Base-by-base conservation (phyloP, 2,329 filamentous ascomycete species). In the Aciculosporium take region DNA sequence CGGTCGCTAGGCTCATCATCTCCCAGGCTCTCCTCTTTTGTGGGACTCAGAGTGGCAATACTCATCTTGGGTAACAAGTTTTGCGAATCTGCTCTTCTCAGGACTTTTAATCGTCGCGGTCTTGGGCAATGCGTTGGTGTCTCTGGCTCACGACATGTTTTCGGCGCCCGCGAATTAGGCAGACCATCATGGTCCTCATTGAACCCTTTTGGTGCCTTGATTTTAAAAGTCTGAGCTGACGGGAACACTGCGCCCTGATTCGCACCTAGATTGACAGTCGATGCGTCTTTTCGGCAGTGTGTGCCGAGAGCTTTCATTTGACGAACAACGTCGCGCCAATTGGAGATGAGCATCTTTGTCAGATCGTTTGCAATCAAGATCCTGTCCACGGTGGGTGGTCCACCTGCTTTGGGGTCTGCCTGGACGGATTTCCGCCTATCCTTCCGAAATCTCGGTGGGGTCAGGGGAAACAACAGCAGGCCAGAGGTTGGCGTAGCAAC, bases 291-390 rank as follows among this genome's bases (percentile, higher is more conserved):
- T 12, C 47, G 49, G 21, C 46, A 48, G 24, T 57, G 51, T 15
- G 53, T 52, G 1, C 57, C 57, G 2, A 79, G 51, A 32, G 60
- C 66, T 43, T 62, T 71, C 63, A 81, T 69, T 43, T 82, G 72
- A 30, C 67, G 63, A 33, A 79, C 72, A 9, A 81, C 65, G 37
- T 79, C 75, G 44, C 72, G 64, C 79, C 79, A 83, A 46, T 80
- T 69, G 1, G 68, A 62, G 37, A 82, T 74, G 5, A 83, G 59
- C 76, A 82, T 81, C 53, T 80, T 74, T 0, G 74, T 63, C 24
- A 82, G 69, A 25, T 61, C 59, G 45, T 76, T 79, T 9, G 74
- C 75, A 41, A 77, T 57, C 34, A 67, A 63, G 18, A 78, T 63
- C 48, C 74, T 79, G 58, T 78, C 68, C 15, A 79, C 56, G 0